Evolutionary conservation across 2,329 filamentous ascomycete genomes (phyloP).

Genomic region (Xylariaceae sp.): DNA sequence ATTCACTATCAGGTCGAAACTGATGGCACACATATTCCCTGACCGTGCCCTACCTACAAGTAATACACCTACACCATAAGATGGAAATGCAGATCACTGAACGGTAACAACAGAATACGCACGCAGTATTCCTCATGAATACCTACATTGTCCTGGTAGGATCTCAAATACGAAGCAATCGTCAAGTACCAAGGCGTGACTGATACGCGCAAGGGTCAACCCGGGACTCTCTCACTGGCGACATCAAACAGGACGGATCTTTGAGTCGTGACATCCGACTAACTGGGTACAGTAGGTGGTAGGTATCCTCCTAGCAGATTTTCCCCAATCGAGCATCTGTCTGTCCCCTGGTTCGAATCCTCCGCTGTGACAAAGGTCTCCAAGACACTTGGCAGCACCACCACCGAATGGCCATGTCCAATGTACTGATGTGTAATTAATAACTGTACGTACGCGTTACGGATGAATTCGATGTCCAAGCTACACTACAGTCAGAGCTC

Average conservation of each 20-base stretch:
- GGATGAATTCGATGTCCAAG: background rate
- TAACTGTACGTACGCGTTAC: background rate
- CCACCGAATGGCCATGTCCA: background rate
- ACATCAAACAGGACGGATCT: background rate
- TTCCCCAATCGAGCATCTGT: background rate
- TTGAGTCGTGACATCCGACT: background rate
- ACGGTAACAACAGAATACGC: no score
- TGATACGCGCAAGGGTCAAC: constrained; percentile 11
- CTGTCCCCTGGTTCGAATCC: background rate
- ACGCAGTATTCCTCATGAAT: no score
- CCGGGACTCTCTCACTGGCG: background rate
- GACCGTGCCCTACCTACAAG: no score
- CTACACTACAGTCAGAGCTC: background rate
- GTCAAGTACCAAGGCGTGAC: background rate
- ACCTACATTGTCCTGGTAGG: background rate
- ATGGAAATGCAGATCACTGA: no score
- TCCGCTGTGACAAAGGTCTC: background rate
- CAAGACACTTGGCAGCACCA: background rate
- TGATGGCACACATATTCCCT: background rate
- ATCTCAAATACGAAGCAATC: background rate
- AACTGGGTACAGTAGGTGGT: background rate
- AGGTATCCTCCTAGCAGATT: background rate
- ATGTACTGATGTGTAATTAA: background rate
- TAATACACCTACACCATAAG: no score
- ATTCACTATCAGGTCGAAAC: no score